phyloP scores from a whole-genome alignment of 768 basidiomycete species.

The Tylopilus rubrobrunneus region DNA sequence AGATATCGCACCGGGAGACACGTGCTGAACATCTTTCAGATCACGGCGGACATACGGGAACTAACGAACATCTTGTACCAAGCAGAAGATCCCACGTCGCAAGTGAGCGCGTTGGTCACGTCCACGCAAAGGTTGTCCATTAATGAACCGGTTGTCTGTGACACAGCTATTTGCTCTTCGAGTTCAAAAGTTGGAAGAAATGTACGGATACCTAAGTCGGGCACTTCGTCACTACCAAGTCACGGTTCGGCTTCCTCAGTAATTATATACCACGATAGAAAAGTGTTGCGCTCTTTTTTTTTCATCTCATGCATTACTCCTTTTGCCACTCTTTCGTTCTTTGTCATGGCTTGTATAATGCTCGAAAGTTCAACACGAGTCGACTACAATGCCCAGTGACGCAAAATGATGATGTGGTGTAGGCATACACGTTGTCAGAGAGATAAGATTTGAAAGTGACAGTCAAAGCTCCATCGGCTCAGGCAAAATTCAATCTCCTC shows the following conservation, averaged over 20 bases:
- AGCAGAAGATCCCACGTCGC: constrained; percentile 11
- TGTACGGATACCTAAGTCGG: constrained; percentile 20
- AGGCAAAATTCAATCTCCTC: too few relatives aligned
- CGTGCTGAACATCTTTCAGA: constrained; percentile 5
- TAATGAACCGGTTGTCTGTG: neutral
- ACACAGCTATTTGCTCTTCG: constrained; percentile 15
- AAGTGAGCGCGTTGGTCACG: constrained; percentile 1
- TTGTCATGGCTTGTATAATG: too few relatives aligned
- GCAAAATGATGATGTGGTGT: too few relatives aligned
- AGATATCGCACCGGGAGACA: neutral
- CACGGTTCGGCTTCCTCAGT: constrained; percentile 13
- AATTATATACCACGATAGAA: neutral
- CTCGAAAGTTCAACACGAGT: too few relatives aligned
- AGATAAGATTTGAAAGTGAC: too few relatives aligned
- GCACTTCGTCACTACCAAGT: constrained; percentile 22
- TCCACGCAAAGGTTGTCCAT: neutral
- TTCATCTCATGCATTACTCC: too few relatives aligned
- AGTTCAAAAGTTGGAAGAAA: constrained; percentile 10
- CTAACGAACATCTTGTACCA: constrained; percentile 9
- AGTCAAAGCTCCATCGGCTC: too few relatives aligned
- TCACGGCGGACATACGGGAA: constrained; percentile 16
- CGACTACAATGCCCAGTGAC: too few relatives aligned
- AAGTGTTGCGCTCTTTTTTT: too few relatives aligned
- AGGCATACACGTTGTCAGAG: too few relatives aligned
- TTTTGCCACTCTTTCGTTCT: too few relatives aligned